These are phyloP conservation scores for Coprinopsis strossmayeri DNA, from an alignment of 768 basidiomycete species.

Conservation along the genomic window DNA sequence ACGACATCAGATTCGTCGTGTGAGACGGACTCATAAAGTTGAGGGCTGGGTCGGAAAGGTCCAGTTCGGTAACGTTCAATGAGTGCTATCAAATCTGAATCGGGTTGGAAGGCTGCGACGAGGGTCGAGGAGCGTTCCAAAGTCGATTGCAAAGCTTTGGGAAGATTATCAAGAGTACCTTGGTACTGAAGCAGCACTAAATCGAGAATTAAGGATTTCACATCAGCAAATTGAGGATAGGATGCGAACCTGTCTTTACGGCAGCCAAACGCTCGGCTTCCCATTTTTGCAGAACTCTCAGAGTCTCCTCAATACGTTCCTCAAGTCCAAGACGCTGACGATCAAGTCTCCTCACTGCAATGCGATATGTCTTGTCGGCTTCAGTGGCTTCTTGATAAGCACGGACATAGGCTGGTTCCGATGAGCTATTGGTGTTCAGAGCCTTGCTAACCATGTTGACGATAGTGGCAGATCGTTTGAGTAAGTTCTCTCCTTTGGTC, in stretches of 20 bases:
- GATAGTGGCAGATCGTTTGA: slow-evolving; percentile 65
- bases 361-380: slow-evolving; percentile 74
- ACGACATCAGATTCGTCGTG: slow-evolving; percentile 82
- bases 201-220: neutral
- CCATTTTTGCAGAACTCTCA: slow-evolving; percentile 79
- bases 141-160: slow-evolving; percentile 57
- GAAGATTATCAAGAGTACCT: slow-evolving; percentile 67
- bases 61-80: slow-evolving; percentile 93
- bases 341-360: slow-evolving; percentile 78
- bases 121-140: slow-evolving; percentile 68
- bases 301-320: slow-evolving; percentile 76
- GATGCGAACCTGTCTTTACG: slow-evolving; percentile 65
- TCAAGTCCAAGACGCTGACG: slow-evolving; percentile 81
- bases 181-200: slow-evolving; percentile 84
- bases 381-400: slow-evolving; percentile 74
- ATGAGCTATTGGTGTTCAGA: slow-evolving; percentile 38
- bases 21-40: slow-evolving; percentile 79
- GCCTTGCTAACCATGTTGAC: slow-evolving; percentile 72
- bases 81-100: slow-evolving; percentile 77
- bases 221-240: neutral
- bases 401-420: slow-evolving; percentile 64
- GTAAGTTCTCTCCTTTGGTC: slow-evolving; percentile 37
- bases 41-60: slow-evolving; percentile 81
- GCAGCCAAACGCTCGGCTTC: slow-evolving; percentile 78
- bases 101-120: slow-evolving; percentile 81